Evolutionary conservation across 352 stramenopile species (phyloP).

Genomic region (Globisporangium uncinulatum): DNA sequence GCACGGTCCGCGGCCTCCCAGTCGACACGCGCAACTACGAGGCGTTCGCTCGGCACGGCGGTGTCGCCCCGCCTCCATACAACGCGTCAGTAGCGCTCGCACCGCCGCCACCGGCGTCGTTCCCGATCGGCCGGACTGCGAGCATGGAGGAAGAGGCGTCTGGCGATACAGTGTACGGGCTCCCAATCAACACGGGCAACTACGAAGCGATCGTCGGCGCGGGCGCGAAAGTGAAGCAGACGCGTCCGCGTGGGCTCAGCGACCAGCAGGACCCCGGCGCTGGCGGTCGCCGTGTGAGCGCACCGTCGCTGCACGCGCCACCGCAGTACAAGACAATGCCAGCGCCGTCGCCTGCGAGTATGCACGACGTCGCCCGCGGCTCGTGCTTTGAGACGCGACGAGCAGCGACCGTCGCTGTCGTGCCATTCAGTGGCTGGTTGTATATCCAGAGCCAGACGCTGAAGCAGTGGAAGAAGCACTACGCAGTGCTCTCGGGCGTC

Average conservation of each 20-base stretch:
- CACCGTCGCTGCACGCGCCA: conserved; percentile 22
- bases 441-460: conserved; percentile 58
- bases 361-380: conserved; percentile 1
- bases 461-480: conserved; percentile 67
- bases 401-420: conserved; percentile 38
- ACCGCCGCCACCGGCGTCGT: not conserved
- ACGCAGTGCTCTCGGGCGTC: conserved; percentile 56
- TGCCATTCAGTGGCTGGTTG: conserved; percentile 63
- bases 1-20: conserved; percentile 16
- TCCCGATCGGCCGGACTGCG: conserved; percentile 1
- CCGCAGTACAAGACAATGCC: conserved; percentile 20
- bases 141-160: conserved; percentile 19
- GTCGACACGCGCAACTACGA: conserved; percentile 34
- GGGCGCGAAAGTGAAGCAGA: conserved; percentile 14
- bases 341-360: not conserved
- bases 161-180: conserved; percentile 34
- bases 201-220: conserved; percentile 39
- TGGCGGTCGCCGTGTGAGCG: conserved; percentile 23
- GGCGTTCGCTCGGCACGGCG: conserved; percentile 1
- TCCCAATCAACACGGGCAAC: conserved; percentile 44
- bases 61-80: not conserved
- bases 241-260: conserved; percentile 48
- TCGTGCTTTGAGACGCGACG: conserved; percentile 74
- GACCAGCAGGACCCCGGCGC: conserved; percentile 32
- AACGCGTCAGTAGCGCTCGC: conserved; percentile 9